These are phyloP conservation scores for Pleurostoma richardsiae DNA, from an alignment of 2,329 filamentous ascomycete genomes.

Conservation along the genomic window DNA sequence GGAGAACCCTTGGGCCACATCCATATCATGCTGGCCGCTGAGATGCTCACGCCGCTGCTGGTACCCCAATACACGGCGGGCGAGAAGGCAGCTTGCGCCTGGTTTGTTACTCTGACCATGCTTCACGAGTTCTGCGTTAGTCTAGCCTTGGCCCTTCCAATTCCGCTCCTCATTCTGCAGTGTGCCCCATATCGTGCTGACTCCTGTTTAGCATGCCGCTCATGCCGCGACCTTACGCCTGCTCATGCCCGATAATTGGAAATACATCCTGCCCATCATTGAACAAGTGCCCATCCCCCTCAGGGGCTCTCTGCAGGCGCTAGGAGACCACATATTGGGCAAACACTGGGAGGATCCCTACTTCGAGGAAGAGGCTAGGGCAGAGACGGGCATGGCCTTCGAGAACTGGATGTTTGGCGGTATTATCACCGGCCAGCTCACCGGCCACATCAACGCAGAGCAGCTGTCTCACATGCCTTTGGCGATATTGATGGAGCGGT, in stretches of 20 bases:
- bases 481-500: too few relatives aligned
- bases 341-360: neutral
- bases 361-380: neutral
- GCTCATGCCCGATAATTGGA: too few relatives aligned
- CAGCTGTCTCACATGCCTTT: too few relatives aligned
- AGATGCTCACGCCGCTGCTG: conserved; percentile 6
- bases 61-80: conserved; percentile 5
- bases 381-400: neutral
- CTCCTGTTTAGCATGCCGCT: too few relatives aligned
- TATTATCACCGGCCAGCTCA: neutral
- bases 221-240: too few relatives aligned
- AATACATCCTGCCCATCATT: too few relatives aligned
- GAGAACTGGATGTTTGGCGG: neutral
- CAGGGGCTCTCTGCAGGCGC: too few relatives aligned
- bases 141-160: neutral
- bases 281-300: too few relatives aligned
- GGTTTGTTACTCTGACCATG: conserved; percentile 3
- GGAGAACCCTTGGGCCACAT: neutral
- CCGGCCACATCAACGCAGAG: too few relatives aligned
- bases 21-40: neutral
- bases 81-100: conserved; percentile 6
- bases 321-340: too few relatives aligned
- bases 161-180: too few relatives aligned
- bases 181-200: too few relatives aligned
- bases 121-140: conserved; percentile 7